Evolutionary conservation across 768 basidiomycete genomes (phyloP), one percentile per base, ranked within the genome.

Genomic region (Pholiota microspora): DNA sequence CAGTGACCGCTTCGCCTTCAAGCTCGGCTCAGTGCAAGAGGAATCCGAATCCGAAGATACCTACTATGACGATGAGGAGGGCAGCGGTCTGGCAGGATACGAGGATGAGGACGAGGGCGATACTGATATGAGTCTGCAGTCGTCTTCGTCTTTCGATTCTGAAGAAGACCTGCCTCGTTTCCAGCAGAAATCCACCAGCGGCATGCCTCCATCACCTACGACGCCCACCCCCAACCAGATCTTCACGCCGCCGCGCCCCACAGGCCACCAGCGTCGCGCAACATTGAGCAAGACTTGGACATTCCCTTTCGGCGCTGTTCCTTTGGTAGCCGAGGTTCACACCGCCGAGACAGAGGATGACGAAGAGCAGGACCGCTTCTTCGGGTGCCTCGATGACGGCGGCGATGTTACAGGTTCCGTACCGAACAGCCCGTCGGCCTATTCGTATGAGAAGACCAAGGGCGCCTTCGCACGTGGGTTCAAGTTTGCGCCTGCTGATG

Each of bases 101-200:
- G 88, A 90, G 64, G 88, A 88, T 51, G 87, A 90, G 65, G 88
- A 87, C 49, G 86, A 86, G 51, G 81, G 79, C 2, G 84, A 84
- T 49, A 77, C 74, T 1, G 82, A 86, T 62, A 59, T 75, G 46
- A 73, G 74, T 51, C 71, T 82, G 62, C 68, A 67, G 38, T 73
- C 77, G 1, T 79, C 79, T 3, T 85, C 83, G 7, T 85, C 83
- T 7, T 75, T 79, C 46, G 80, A 73, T 25, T 85, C 83, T 4
- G 69, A 72, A 27, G 81, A 84, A 27, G 81, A 85, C 23, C 69
- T 74, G 44, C 71, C 65, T 44, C 68, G 68, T 9, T 21, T 74
- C 42, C 56, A 67, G 32, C 57, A 60, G 51, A 44, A 67, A 58
- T 47, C 53, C 9, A 57, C 53, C 25, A 16, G 24, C 3, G 23